Conservation (phyloP, 2,329 filamentous ascomycete species). For the Furcasterigmium sp. region DNA sequence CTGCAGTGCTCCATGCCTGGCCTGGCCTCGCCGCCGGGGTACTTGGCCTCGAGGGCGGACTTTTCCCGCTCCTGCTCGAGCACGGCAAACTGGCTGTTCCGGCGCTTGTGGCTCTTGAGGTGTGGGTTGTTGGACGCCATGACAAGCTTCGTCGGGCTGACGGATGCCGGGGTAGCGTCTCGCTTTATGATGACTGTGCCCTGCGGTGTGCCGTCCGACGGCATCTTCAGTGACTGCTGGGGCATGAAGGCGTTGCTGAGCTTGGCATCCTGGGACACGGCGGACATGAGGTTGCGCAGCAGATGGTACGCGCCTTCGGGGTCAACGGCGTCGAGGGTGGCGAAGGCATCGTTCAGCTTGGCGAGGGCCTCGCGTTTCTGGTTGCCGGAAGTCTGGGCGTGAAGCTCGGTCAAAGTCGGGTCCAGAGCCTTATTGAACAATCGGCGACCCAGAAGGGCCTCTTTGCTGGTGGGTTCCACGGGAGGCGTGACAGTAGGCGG, state of each 20-base stretch:
- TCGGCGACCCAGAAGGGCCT: slow-evolving; percentile 74
- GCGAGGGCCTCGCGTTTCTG: slow-evolving; percentile 78
- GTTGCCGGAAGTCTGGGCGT: slow-evolving; percentile 67
- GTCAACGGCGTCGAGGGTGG: slow-evolving; percentile 76
- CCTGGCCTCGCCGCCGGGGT: slow-evolving; percentile 46
- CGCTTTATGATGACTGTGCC: slow-evolving; percentile 56
- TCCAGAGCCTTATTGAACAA: slow-evolving; percentile 80
- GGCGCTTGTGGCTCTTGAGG: slow-evolving; percentile 69
- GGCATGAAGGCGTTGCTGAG: slow-evolving; percentile 46
- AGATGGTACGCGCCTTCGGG: slow-evolving; percentile 87
- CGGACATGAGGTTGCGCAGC: slow-evolving; percentile 70
- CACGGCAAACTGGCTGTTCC: slow-evolving; percentile 42
- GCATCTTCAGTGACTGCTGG: slow-evolving; percentile 31
- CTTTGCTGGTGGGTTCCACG: slow-evolving; percentile 64
- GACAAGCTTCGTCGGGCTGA: slow-evolving; percentile 61
- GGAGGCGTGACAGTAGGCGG: slow-evolving; percentile 40
- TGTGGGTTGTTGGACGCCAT: slow-evolving; percentile 81
- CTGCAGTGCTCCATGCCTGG: slow-evolving; percentile 90
- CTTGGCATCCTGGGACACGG: slow-evolving; percentile 64
- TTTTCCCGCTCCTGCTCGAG: slow-evolving; percentile 35
- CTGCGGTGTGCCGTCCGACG: slow-evolving; percentile 40
- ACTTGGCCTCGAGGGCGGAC: slow-evolving; percentile 43
- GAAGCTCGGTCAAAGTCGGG: slow-evolving; percentile 75
- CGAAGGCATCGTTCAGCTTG: slow-evolving; percentile 79
- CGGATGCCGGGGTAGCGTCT: slow-evolving; percentile 17